Evolutionary conservation across 352 stramenopile genomes (phyloP).

Genomic region (Globisporangium paddicum): DNA sequence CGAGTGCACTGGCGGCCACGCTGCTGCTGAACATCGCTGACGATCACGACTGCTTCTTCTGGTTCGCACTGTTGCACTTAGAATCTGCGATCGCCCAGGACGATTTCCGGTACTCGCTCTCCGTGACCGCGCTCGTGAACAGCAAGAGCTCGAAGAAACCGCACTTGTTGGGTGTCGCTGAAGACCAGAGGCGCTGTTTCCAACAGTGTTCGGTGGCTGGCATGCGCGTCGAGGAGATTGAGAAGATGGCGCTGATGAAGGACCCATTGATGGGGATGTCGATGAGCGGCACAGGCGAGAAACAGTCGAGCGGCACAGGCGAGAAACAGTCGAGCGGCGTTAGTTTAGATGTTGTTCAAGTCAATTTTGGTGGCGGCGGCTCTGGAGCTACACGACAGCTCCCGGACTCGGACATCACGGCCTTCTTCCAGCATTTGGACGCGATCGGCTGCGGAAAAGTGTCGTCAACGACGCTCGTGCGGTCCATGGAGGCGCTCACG

Average conservation of each 20-base stretch:
- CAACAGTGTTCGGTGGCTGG: conserved; percentile 31
- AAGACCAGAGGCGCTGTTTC: conserved; percentile 32
- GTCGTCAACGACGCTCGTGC: conserved; percentile 25
- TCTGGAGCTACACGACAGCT: neutral
- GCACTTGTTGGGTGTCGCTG: conserved; percentile 11
- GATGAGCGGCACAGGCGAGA: neutral
- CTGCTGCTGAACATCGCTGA: conserved; percentile 39
- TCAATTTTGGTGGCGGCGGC: neutral
- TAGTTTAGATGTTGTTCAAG: neutral
- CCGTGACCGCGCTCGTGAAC: conserved; percentile 12
- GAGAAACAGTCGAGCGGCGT: too few species aligned
- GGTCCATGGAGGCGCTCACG: conserved; percentile 37
- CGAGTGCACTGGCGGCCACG: conserved; percentile 13
- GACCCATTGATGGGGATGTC: conserved; percentile 14
- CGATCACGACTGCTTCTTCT: conserved; percentile 45
- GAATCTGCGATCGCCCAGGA: conserved; percentile 47
- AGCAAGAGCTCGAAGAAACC: conserved; percentile 20
- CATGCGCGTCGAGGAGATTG: conserved; percentile 34
- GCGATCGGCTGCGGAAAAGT: conserved; percentile 46
- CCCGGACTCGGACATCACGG: conserved; percentile 8
- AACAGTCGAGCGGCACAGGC: neutral
- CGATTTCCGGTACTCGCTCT: conserved; percentile 32
- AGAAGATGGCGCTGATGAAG: conserved; percentile 20
- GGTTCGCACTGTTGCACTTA: conserved; percentile 50
- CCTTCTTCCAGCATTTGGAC: conserved; percentile 54